Evolutionary conservation across 768 basidiomycete species (phyloP).

Genomic region (Rhodosporidiobolus sp.): DNA sequence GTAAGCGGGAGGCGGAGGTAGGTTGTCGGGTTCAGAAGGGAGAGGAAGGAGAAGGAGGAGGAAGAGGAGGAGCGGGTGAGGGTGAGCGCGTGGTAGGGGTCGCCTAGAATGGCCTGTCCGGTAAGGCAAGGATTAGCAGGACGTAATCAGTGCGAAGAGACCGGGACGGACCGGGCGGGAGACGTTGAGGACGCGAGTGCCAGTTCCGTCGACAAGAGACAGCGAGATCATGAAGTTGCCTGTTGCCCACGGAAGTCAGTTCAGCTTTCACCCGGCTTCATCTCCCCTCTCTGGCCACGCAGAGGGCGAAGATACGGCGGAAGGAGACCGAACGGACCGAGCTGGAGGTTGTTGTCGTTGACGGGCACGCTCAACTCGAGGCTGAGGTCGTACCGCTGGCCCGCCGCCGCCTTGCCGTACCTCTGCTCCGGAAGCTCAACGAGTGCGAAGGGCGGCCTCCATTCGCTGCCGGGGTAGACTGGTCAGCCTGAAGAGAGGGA

Average conservation of each 20-base stretch:
- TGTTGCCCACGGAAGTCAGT: neutral
- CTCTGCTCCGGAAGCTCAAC: neutral
- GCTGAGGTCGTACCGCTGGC: conserved; percentile 16
- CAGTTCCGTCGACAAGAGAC: neutral
- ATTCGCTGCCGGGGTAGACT: neutral
- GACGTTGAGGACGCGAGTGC: neutral
- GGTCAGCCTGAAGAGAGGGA: neutral
- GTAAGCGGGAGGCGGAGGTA: neutral
- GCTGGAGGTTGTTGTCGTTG: conserved; percentile 24
- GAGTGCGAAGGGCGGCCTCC: conserved; percentile 9
- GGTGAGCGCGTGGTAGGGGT: neutral
- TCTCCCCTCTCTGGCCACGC: neutral
- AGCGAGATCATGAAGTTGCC: conserved; percentile 32
- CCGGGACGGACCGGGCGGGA: conserved; percentile 19
- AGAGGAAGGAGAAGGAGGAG: neutral
- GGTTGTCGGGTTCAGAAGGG: neutral
- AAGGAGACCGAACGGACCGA: conserved; percentile 1
- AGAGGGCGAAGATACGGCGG: neutral
- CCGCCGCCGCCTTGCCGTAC: conserved; percentile 1
- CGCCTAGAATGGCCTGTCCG: neutral
- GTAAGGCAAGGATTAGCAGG: neutral
- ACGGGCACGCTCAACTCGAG: conserved; percentile 28
- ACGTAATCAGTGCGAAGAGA: neutral
- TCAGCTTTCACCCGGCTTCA: too few relatives aligned
- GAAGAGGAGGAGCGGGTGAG: neutral